Evolutionary conservation across 306 rosid genomes (phyloP).

Genomic region (Prosopis cineraria): DNA sequence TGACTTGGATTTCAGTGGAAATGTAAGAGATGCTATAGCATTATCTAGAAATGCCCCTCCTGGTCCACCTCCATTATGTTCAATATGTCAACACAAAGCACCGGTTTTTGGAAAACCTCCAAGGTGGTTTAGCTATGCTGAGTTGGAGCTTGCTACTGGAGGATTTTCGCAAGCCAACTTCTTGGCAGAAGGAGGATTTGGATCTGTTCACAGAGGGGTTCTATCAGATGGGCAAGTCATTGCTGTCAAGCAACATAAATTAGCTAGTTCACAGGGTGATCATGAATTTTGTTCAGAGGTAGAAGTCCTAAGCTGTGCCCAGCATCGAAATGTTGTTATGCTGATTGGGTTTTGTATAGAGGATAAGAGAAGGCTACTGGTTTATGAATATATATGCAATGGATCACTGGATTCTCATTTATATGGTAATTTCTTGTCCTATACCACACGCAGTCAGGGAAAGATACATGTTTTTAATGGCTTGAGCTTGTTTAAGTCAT

Average conservation of each 20-base stretch:
- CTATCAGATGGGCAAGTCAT: slow-evolving; percentile 91
- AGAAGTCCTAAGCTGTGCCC: slow-evolving; percentile 98
- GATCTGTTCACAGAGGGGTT: slow-evolving; percentile 94
- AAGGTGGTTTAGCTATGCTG: slow-evolving; percentile 88
- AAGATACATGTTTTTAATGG: slow-evolving; percentile 15
- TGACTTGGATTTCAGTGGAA: slow-evolving; percentile 65
- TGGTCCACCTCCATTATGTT: slow-evolving; percentile 93
- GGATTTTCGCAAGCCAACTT: slow-evolving; percentile 92
- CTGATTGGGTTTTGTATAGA: slow-evolving; percentile 96
- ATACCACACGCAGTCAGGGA: background rate
- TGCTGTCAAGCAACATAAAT: slow-evolving; percentile 98
- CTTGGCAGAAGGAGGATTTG: slow-evolving; percentile 98
- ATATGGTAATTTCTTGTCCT: slow-evolving; percentile 65
- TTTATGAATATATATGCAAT: slow-evolving; percentile 94
- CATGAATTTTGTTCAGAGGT: slow-evolving; percentile 94
- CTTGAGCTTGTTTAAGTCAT: slow-evolving; percentile 3
- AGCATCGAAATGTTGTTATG: slow-evolving; percentile 97
- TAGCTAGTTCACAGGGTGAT: slow-evolving; percentile 99
- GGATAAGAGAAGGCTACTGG: slow-evolving; percentile 88
- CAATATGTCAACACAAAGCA: slow-evolving; percentile 98
- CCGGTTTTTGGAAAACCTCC: slow-evolving; percentile 99
- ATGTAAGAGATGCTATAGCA: slow-evolving; percentile 83
- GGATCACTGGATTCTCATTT: slow-evolving; percentile 93
- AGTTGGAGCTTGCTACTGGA: slow-evolving; percentile 91
- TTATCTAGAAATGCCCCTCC: slow-evolving; percentile 78